A percentile compares a stretch with the other conserved stretches of the same genome.
These are phyloP conservation scores for Prunus kanzakura DNA, from an alignment of 306 rosid species.

Conservation along the genomic window DNA sequence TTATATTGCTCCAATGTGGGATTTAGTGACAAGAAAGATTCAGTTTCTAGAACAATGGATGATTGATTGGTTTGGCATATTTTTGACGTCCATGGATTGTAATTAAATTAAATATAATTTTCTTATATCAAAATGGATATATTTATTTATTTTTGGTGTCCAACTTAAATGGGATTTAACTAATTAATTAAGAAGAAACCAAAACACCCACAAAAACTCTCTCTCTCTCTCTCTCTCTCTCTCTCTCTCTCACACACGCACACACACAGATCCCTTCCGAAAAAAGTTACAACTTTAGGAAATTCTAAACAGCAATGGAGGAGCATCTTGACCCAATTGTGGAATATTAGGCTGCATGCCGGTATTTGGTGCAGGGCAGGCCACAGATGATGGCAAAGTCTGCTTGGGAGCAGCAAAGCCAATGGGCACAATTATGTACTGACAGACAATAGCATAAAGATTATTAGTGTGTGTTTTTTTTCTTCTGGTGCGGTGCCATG, in stretches of 20 bases:
- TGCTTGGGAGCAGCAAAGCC: neutral
- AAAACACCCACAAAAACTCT: neutral
- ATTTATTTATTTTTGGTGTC: too few species aligned
- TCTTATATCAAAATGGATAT: too few species aligned
- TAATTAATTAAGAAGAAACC: neutral
- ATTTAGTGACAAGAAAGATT: neutral
- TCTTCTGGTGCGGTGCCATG: conserved; percentile 21
- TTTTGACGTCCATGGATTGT: neutral
- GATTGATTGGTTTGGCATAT: neutral
- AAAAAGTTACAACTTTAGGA: neutral
- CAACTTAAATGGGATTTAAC: too few species aligned
- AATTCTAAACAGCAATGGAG: conserved; percentile 31
- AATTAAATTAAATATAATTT: too few species aligned
- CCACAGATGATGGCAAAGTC: conserved; percentile 16
- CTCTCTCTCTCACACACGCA: too few species aligned
- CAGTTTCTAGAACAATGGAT: neutral
- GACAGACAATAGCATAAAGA: conserved; percentile 17
- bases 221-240: too few species aligned
- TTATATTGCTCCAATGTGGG: neutral
- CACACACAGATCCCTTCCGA: too few species aligned
- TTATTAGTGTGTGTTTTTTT: conserved; percentile 16
- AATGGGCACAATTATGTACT: conserved; percentile 34
- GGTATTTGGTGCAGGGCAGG: conserved; percentile 7
- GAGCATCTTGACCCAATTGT: conserved; percentile 30
- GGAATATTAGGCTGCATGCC: neutral